These are phyloP conservation scores for Penicillium canescens DNA, from an alignment of 495 filamentous ascomycete species.

Conservation along the genomic window DNA sequence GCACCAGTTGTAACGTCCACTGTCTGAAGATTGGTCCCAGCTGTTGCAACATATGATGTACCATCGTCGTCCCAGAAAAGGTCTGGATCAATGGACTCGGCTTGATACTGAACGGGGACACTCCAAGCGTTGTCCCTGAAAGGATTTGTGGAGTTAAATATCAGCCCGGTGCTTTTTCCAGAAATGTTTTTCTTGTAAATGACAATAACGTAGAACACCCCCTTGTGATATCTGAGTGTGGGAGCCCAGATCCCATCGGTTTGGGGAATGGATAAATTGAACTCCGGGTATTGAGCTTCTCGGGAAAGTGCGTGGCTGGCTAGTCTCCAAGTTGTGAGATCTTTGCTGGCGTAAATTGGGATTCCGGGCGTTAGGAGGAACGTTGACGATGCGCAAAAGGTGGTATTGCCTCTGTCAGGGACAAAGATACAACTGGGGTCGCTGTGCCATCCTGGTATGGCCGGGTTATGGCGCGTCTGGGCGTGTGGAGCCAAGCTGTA, in stretches of 20 bases:
- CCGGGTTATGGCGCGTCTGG: constrained; percentile 15
- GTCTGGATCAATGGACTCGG: constrained; percentile 22
- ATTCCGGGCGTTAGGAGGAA: constrained; percentile 24
- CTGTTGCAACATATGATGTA: constrained; percentile 11
- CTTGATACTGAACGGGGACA: constrained; percentile 15
- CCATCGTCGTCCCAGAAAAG: constrained; percentile 29
- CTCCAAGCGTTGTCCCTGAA: constrained; percentile 21
- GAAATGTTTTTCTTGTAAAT: not conserved
- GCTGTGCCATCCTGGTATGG: constrained; percentile 27
- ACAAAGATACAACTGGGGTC: constrained; percentile 26
- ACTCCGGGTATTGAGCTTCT: constrained; percentile 12
- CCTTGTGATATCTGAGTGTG: constrained; percentile 25
- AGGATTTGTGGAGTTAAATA: constrained; percentile 19
- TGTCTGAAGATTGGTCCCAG: constrained; percentile 10
- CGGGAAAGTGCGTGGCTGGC: constrained; percentile 19
- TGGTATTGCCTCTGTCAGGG: constrained; percentile 15
- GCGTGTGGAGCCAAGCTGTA: no score
- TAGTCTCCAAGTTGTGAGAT: constrained; percentile 25
- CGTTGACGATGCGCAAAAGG: constrained; percentile 24
- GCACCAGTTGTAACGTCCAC: constrained; percentile 20
- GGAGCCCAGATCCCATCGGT: constrained; percentile 23
- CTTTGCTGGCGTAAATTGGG: constrained; percentile 27
- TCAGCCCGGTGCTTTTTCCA: not conserved
- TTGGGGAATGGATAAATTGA: constrained; percentile 15
- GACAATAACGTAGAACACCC: constrained; percentile 19